phyloP scores from a whole-genome alignment of 108 stramenopile species.

The Chaetoceros tenuissimus region DNA sequence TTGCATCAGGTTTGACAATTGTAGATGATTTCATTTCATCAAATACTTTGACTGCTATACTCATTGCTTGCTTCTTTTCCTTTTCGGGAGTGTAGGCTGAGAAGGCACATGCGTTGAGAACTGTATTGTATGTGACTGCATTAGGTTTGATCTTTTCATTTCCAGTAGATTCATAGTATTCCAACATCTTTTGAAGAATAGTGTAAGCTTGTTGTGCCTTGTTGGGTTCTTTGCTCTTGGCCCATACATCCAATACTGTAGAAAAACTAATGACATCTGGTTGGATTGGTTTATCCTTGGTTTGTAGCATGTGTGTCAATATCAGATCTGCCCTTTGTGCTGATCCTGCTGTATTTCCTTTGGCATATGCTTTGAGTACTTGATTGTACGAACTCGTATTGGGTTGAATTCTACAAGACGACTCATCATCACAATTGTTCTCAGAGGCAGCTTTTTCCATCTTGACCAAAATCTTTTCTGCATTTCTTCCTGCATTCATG shows the following conservation, averaged over 20 bases:
- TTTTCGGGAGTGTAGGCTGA: constrained; percentile 31
- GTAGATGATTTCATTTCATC: constrained; percentile 5
- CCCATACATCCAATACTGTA: constrained; percentile 48
- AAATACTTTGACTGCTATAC: constrained; percentile 44
- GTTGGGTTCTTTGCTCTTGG: constrained; percentile 44
- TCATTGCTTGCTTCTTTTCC: constrained; percentile 34
- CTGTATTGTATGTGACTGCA: constrained; percentile 47
- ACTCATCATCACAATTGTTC: constrained; percentile 9
- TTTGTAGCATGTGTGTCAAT: constrained; percentile 43
- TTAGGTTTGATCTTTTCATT: constrained; percentile 32
- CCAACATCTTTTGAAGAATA: constrained; percentile 30
- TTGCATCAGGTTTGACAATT: constrained; percentile 34
- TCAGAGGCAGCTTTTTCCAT: constrained; percentile 28
- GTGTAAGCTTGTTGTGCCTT: constrained; percentile 32
- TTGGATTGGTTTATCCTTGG: constrained; percentile 23
- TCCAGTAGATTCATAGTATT: constrained; percentile 25
- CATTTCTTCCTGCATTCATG: constrained; percentile 38
- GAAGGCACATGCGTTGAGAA: constrained; percentile 65
- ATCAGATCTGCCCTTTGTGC: constrained; percentile 34
- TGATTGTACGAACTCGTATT: constrained; percentile 53
- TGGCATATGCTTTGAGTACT: constrained; percentile 53
- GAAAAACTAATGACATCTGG: constrained; percentile 57
- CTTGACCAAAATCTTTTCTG: constrained; percentile 43
- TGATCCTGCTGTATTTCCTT: constrained; percentile 24
- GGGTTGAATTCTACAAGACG: constrained; percentile 10